Evolutionary conservation across 176 grass and related monocot species (phyloP), one percentile per base, ranked within the genome.

Genomic region (Miscanthus lutarioriparius): DNA sequence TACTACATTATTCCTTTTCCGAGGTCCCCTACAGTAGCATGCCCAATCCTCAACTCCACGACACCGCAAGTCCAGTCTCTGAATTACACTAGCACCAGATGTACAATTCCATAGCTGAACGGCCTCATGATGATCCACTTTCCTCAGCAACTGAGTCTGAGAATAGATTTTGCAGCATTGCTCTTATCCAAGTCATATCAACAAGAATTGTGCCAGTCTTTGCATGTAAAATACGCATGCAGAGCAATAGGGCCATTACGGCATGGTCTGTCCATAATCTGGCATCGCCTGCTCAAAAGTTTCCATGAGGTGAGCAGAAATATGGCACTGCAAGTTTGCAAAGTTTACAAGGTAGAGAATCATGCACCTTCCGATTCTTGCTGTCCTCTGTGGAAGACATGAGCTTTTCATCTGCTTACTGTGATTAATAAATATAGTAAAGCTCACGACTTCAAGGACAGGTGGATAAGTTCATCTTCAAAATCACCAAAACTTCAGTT

Each of bases 371-470:
- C 65, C 40, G 80, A 54, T 56, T 33, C 78, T 87, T 82, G 62
- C 17, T 43, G 78, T 17, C 58, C 70, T 40, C 30, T 73, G 39
- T 77, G 17, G 22, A 90, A 83, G 65, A 70, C 82, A 81, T 69
- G 77, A 77, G 51, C 72, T 86, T 92, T 85, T 70, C 74, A 45
- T 25, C 65, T 77, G 56, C 72, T 72, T 88, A 83, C 64, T 81
- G 85, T 88, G 75, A 69, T 74, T 67, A 85, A 77, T 78, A 33
- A 80, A 33, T 54, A 82, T 54, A 82, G 51, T 64, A 61, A 40
- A 79, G 71, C 82, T 87, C 85, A 86, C 77, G 58, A 86, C 90
- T 86, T 90, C 84, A 90, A 86, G 54, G 61, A 86, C 78, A 88
- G 58, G 75, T 78, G 14, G 58, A 83, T 27, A 87, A 84, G 44